A percentile compares a stretch with the other conserved stretches of the same genome.
Conservation (phyloP, 139 green algal genomes). For the Chlorella sp. region DNA sequence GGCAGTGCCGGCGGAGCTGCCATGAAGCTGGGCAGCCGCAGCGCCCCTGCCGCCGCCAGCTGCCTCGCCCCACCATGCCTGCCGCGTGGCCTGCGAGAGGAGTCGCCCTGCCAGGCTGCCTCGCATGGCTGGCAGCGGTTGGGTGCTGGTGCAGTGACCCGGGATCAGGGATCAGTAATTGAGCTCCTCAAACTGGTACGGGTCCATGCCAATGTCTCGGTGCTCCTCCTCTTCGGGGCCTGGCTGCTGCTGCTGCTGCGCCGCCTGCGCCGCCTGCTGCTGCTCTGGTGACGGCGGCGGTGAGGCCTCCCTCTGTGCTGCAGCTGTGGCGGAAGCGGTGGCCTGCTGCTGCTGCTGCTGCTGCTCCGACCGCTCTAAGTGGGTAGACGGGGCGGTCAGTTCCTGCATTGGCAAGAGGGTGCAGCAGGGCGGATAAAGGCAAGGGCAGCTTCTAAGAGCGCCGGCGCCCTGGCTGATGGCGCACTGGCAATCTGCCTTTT, state of each 20-base stretch:
- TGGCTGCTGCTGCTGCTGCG: not conserved
- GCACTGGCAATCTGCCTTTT: too few species aligned
- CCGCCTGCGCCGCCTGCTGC: not conserved
- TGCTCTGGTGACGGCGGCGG: not conserved
- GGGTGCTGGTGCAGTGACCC: not conserved
- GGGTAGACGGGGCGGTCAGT: not conserved
- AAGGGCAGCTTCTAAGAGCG: not conserved
- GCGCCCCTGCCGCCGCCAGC: not conserved
- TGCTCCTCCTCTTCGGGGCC: not conserved
- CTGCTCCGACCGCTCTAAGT: not conserved
- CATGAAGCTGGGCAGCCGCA: not conserved
- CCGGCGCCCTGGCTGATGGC: too few species aligned
- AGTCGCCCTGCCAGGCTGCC: not conserved
- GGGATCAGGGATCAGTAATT: not conserved
- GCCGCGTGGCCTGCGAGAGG: not conserved
- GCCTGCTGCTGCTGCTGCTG: not conserved
- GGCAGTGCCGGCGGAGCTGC: not conserved
- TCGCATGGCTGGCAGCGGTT: not conserved
- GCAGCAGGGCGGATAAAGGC: too few species aligned
- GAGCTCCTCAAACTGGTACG: not conserved
- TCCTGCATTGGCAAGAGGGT: not conserved
- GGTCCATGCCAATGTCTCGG: not conserved
- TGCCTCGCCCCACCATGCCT: not conserved
- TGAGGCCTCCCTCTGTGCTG: not conserved
- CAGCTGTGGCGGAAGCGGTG: not conserved